These are phyloP conservation scores for Phytophthora podocarpi DNA, from an alignment of 352 stramenopile species.

Conservation along the genomic window DNA sequence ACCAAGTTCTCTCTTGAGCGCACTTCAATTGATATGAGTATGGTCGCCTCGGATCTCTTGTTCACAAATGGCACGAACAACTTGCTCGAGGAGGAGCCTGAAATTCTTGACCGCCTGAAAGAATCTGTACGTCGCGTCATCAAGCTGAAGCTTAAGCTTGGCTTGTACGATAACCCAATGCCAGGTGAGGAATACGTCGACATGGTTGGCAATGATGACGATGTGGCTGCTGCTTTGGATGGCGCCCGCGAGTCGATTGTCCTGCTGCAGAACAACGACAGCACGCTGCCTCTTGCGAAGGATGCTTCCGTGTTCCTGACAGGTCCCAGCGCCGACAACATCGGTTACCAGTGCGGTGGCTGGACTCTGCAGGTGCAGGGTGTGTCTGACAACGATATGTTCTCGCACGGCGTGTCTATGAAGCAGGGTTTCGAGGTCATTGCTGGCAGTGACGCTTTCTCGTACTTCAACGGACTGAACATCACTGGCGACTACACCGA, in stretches of 20 bases:
- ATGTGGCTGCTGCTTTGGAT: slow-evolving; percentile 46
- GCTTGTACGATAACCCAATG: slow-evolving; percentile 62
- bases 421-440: slow-evolving; percentile 12
- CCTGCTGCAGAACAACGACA: slow-evolving; percentile 11
- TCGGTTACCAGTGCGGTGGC: slow-evolving; percentile 62
- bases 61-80: slow-evolving; percentile 16
- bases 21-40: too few relatives aligned
- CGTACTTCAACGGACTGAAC: slow-evolving; percentile 14
- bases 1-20: too few relatives aligned
- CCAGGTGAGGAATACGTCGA: slow-evolving; percentile 39
- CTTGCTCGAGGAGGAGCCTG: slow-evolving; percentile 39
- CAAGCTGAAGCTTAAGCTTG: slow-evolving; percentile 61
- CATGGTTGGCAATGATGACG: slow-evolving; percentile 42
- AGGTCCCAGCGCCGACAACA: slow-evolving; percentile 39
- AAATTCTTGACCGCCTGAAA: slow-evolving; percentile 42
- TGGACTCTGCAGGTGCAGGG: slow-evolving; percentile 82
- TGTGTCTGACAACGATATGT: slow-evolving; percentile 22
- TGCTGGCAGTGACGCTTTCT: slow-evolving; percentile 4
- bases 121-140: slow-evolving; percentile 56
- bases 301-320: slow-evolving; percentile 10
- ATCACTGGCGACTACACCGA: slow-evolving; percentile 30
- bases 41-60: background rate
- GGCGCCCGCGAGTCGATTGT: slow-evolving; percentile 39
- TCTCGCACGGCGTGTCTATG: slow-evolving; percentile 16
- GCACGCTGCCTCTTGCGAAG: slow-evolving; percentile 2